A percentile compares a stretch with the other conserved stretches of the same genome.
These are phyloP conservation scores for Malus hybrid DNA, from an alignment of 331 rosid species.

Conservation along the genomic window DNA sequence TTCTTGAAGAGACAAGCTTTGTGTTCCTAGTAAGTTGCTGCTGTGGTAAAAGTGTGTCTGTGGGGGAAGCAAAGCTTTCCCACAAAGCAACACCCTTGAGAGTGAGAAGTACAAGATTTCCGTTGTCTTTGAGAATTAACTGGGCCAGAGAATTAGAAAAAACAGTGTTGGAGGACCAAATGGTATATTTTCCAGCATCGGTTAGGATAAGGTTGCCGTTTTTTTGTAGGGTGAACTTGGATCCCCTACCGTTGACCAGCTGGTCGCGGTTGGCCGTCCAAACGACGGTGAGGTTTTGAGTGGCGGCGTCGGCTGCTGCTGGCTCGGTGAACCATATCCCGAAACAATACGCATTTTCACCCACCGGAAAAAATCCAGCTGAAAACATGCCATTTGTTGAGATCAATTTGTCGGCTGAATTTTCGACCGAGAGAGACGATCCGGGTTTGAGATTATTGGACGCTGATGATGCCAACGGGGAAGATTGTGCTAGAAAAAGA, in stretches of 20 bases:
- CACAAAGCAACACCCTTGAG: slow-evolving; percentile 6
- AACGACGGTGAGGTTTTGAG: slow-evolving; percentile 18
- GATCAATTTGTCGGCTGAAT: slow-evolving; percentile 11
- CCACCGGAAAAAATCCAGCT: slow-evolving; percentile 47
- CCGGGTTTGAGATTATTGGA: slow-evolving; percentile 9
- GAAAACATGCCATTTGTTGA: slow-evolving; percentile 35
- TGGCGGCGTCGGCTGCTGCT: too few relatives aligned
- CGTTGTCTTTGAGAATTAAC: slow-evolving; percentile 30
- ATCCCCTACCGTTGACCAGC: slow-evolving; percentile 37
- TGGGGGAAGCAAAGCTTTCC: slow-evolving; percentile 60
- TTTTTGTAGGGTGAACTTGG: slow-evolving; percentile 29
- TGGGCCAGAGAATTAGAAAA: background rate
- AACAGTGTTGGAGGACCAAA: slow-evolving; percentile 37
- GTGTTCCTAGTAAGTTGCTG: slow-evolving; percentile 23
- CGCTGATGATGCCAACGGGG: slow-evolving; percentile 2
- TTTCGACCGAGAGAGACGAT: slow-evolving; percentile 39
- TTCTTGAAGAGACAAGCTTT: slow-evolving; percentile 22
- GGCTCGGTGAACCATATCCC: slow-evolving; percentile 51
- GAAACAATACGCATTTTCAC: slow-evolving; percentile 45
- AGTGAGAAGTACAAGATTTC: slow-evolving; percentile 36
- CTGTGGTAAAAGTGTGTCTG: slow-evolving; percentile 38
- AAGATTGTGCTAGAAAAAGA: background rate
- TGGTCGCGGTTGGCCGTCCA: slow-evolving; percentile 64
- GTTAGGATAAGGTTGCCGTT: slow-evolving; percentile 30
- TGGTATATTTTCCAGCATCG: slow-evolving; percentile 22